A percentile compares a stretch with the other conserved stretches of the same genome.
phyloP scores from a whole-genome alignment of 805 yeast species.

The Maudiozyma turicensis region DNA sequence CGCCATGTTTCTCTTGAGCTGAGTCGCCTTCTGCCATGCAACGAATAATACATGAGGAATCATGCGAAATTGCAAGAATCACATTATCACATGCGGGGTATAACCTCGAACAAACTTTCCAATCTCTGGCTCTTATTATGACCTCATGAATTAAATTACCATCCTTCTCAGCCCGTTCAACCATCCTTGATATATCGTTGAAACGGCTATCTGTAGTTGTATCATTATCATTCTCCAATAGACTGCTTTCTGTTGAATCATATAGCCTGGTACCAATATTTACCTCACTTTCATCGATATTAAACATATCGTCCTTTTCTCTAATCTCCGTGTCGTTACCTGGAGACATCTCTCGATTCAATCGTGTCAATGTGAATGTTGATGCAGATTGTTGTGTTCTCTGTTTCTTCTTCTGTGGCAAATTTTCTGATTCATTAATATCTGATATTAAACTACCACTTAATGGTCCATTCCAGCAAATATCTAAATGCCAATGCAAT shows the following conservation, averaged over 20 bases:
- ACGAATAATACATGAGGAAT: conserved; percentile 53
- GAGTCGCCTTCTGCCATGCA: conserved; percentile 49
- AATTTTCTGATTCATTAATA: conserved; percentile 1
- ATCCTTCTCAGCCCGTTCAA: conserved; percentile 17
- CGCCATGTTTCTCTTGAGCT: conserved; percentile 44
- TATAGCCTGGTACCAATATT: neutral
- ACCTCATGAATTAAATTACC: conserved; percentile 31
- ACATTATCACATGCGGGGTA: conserved; percentile 54
- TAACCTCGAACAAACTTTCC: conserved; percentile 56
- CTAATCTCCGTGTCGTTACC: neutral
- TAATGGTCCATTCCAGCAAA: conserved; percentile 29
- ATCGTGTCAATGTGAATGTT: neutral
- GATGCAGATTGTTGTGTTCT: neutral
- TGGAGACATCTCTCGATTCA: neutral
- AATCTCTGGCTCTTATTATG: conserved; percentile 48
- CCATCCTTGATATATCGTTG: conserved; percentile 15
- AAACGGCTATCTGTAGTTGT: conserved; percentile 1
- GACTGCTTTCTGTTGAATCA: neutral
- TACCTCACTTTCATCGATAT: conserved; percentile 20
- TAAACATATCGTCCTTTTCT: conserved; percentile 7
- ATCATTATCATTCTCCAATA: neutral
- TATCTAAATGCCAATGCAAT: conserved; percentile 26
- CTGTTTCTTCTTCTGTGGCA: neutral
- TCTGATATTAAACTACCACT: conserved; percentile 6
- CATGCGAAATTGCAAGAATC: conserved; percentile 46